Evolutionary conservation across 768 basidiomycete species (phyloP), one percentile per base, ranked within the genome.

Genomic region (Suillus lakei): DNA sequence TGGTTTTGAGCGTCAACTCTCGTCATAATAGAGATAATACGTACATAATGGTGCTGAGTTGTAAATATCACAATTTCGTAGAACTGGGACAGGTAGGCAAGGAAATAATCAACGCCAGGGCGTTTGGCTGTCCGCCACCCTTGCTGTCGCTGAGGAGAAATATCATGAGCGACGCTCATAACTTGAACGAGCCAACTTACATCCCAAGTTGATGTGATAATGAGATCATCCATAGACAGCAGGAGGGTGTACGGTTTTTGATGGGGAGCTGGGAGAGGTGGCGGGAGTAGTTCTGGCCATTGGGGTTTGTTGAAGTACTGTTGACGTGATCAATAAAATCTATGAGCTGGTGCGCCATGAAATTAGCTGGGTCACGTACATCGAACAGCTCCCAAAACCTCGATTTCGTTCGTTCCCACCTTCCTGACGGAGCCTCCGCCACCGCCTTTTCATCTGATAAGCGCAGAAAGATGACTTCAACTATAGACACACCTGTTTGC

Each of bases 121-220:
- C 98, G 89, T 80, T 99, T 99, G 6, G 96, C 97, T 4, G 97
- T 98, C 69, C 95, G 84, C 97, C 98, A 99, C 60, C 98, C 98
- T 71, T 93, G 85, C 79, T 93, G 87, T 62, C 96, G 88, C 95
- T 98, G 66, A 39, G 59, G 39, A 63, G 15, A 41, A 46, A 23
- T n/a, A 51, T 6, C n/a, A 28, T 56, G 50, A 39, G 53, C 38
- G 10, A 13, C 44, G 23, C 54, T 55, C 32, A 8, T 28, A 18
- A 23, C n/a, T 56, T 61, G 32, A 61, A 28, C 16, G 21, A 48
- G 18, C 23, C 5, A 26, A 89, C 96, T 76, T 73, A 98, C 96
- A 84, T 98, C 95, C 98, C 98, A 99, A 5, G 90, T 91, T 13
- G 94, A 96, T 13, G 91, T 91, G 23, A 98, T 86, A 41, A 99